Evolutionary conservation across 208 protist genomes (phyloP).

Genomic region (Crithidia sp.): DNA sequence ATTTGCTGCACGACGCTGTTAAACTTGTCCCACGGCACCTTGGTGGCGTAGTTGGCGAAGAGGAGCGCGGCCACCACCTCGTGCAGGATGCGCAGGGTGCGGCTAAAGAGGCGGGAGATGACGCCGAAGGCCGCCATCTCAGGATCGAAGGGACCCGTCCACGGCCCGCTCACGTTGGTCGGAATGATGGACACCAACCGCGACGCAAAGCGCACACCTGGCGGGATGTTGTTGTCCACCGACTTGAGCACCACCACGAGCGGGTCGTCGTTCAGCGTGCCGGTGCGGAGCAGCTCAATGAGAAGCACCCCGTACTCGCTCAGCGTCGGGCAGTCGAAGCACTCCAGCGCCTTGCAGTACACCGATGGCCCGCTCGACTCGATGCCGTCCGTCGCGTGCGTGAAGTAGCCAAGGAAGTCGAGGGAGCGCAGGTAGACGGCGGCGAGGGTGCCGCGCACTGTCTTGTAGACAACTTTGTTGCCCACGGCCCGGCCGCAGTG

Average conservation of each 20-base stretch:
- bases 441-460: conserved; percentile 53
- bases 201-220: conserved; percentile 68
- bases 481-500: conserved; percentile 47
- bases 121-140: conserved; percentile 87
- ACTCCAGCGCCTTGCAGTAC: conserved; percentile 66
- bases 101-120: conserved; percentile 67
- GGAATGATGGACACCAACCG: conserved; percentile 86
- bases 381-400: conserved; percentile 59
- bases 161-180: conserved; percentile 63
- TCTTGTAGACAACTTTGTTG: conserved; percentile 26
- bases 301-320: conserved; percentile 85
- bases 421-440: conserved; percentile 81
- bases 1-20: conserved; percentile 52
- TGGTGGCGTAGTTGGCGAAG: conserved; percentile 51
- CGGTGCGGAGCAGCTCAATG: conserved; percentile 86
- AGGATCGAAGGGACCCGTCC: conserved; percentile 80
- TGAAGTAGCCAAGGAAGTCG: conserved; percentile 92
- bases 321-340: conserved; percentile 69
- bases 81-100: conserved; percentile 74
- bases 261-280: conserved; percentile 49
- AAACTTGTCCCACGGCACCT: conserved; percentile 61
- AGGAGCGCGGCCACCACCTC: conserved; percentile 70
- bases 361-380: conserved; percentile 62
- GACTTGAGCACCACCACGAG: conserved; percentile 48
- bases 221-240: conserved; percentile 18